A percentile compares a stretch with the other conserved stretches of the same genome.
phyloP scores from a whole-genome alignment of 1,139 yeast species.

The Debaryomyces psychrophilus region DNA sequence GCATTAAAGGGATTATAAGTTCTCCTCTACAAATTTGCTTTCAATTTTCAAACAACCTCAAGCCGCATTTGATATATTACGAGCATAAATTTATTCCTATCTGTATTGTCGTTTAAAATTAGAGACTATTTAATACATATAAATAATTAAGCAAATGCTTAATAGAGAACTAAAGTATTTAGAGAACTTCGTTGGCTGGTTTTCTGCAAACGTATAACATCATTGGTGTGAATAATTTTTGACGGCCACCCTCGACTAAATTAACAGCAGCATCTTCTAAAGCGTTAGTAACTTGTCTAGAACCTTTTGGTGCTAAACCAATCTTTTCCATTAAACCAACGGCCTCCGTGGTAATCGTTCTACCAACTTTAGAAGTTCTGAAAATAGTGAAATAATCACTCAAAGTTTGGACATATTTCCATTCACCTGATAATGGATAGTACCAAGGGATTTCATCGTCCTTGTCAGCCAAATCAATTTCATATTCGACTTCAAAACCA shows the following conservation, averaged over 20 bases:
- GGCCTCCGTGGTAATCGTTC: slow-evolving; percentile 78
- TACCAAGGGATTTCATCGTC: slow-evolving; percentile 95
- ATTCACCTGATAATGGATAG: slow-evolving; percentile 93
- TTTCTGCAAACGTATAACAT: slow-evolving; percentile 86
- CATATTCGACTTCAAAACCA: slow-evolving; percentile 80
- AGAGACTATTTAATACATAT: neutral
- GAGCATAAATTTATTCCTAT: too few relatives aligned
- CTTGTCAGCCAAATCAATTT: slow-evolving; percentile 80
- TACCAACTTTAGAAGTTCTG: slow-evolving; percentile 88
- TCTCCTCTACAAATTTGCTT: neutral
- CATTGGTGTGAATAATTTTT: slow-evolving; percentile 93
- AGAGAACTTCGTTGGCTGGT: slow-evolving; percentile 46
- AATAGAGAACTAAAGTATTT: slow-evolving; percentile 6
- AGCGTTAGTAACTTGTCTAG: slow-evolving; percentile 86
- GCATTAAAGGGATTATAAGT: neutral
- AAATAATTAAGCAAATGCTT: neutral
- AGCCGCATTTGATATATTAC: neutral
- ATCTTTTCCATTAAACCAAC: slow-evolving; percentile 81
- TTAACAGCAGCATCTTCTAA: slow-evolving; percentile 97
- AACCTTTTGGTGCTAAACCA: slow-evolving; percentile 93
- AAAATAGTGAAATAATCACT: slow-evolving; percentile 81
- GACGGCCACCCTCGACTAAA: slow-evolving; percentile 89
- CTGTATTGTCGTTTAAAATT: neutral
- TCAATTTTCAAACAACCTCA: neutral
- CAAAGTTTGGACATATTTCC: slow-evolving; percentile 80